Evolutionary conservation across 208 protist species (phyloP).

Genomic region (Acanthamoeba culbertsoni): DNA sequence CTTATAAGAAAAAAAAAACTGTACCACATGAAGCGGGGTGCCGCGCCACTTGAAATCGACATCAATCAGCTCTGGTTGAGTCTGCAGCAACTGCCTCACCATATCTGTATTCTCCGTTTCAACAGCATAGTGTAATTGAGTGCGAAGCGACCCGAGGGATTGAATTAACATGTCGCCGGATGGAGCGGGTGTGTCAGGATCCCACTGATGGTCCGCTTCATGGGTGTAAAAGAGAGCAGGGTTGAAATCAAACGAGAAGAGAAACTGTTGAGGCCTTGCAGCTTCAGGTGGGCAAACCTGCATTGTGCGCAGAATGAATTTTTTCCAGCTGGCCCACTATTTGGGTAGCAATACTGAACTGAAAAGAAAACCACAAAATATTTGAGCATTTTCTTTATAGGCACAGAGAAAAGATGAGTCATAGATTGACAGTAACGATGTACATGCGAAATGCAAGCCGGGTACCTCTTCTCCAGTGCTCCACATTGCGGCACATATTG

Average conservation of each 20-base stretch:
- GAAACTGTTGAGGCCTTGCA: background rate
- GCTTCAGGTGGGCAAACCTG: too few relatives aligned
- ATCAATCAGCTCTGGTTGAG: background rate
- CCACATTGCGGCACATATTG: too few relatives aligned
- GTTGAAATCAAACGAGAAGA: background rate
- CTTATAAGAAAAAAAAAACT: background rate
- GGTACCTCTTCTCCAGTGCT: too few relatives aligned
- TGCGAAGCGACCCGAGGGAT: background rate
- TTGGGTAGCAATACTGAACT: background rate
- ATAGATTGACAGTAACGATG: too few relatives aligned
- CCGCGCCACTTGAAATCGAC: background rate
- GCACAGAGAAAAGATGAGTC: too few relatives aligned
- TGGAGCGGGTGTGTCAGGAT: background rate
- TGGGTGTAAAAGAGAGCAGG: background rate
- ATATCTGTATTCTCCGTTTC: background rate
- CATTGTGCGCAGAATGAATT: too few relatives aligned
- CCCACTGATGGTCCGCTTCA: background rate
- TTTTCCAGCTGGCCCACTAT: too few relatives aligned
- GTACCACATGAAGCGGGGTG: background rate
- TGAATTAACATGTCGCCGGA: background rate
- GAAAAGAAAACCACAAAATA: too few relatives aligned
- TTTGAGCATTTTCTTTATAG: too few relatives aligned
- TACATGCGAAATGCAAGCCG: too few relatives aligned
- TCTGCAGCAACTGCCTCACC: background rate
- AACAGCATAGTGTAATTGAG: slow-evolving; percentile 15